Evolutionary conservation across 2,329 filamentous ascomycete genomes (phyloP), one percentile per base, ranked within the genome.

Genomic region (Cercospora citrullina): DNA sequence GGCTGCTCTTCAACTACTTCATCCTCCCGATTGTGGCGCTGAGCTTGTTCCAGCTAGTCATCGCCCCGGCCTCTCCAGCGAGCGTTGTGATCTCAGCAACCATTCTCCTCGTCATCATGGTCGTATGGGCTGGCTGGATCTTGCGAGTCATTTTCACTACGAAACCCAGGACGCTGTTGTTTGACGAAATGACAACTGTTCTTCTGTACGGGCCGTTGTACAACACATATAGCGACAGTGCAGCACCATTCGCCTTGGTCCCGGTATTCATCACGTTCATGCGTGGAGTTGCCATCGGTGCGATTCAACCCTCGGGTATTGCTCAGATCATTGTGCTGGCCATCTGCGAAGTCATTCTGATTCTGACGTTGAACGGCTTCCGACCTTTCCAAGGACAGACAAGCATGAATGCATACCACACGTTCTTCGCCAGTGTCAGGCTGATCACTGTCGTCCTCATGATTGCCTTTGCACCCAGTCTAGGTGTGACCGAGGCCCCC

Each of bases 381-480:
- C 89, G 91, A 16, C 95, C 95, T 0, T 99, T 96, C 76, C 90
- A 94, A 69, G 89, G 90, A 1, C 89, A 94, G 23, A 98, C 95
- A 0, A 97, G 94, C 30, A 99, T 99, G 95, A 98, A 98, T 77
- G 88, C 92, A 9, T 97, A 97, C 73, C 94, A 98, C 75, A 92
- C 91, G 1, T 88, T 93, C 70, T 97, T 97, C 79, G 88, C 93
- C 0, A 82, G 86, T 2, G 83, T 96, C 14, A 89, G 95, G 36
- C 89, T 97, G 33, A 81, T 92, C 59, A 90, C 90, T 0, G 77
- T 81, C 16, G 75, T 84, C 14, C 79, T 85, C 4, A 83, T 80
- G 67, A 79, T 84, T 21, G 81, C 94, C 1, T 99, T 99, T 78
- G 88, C 94, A 12, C 93, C 94, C 1, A 90, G 91, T 0, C 85